Percentiles rank a stretch among this genome's conserved stretches.
Evolutionary conservation across 768 basidiomycete species (phyloP).

Genomic region (Fistulinella prunicolor): DNA sequence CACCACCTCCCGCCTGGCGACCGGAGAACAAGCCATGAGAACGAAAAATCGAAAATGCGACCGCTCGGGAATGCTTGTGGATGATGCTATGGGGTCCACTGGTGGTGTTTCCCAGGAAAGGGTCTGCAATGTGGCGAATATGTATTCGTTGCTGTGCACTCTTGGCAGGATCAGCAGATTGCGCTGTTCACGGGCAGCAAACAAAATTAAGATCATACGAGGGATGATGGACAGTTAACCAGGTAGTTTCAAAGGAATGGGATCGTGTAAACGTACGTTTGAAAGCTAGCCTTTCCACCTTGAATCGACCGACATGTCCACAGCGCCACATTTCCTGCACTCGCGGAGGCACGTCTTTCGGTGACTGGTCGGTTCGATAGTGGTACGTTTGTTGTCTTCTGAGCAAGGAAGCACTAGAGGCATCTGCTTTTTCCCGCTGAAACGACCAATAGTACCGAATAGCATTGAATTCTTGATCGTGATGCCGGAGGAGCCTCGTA

Average conservation of each 20-base stretch:
- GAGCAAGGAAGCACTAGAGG: slow-evolving; percentile 19
- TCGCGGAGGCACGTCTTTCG: slow-evolving; percentile 21
- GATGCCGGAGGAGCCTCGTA: slow-evolving; percentile 31
- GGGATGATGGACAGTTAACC: not conserved
- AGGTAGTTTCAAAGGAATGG: slow-evolving; percentile 17
- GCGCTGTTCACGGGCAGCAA: slow-evolving; percentile 24
- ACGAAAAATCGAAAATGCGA: slow-evolving; percentile 77
- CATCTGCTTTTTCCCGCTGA: slow-evolving; percentile 48
- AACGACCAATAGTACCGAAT: slow-evolving; percentile 57
- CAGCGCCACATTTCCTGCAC: slow-evolving; percentile 67
- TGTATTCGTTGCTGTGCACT: slow-evolving; percentile 67
- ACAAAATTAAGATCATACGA: not conserved
- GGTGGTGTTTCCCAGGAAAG: slow-evolving; percentile 40
- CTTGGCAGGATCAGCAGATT: slow-evolving; percentile 48
- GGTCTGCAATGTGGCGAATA: slow-evolving; percentile 53
- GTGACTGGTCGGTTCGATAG: slow-evolving; percentile 14
- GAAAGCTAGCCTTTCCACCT: slow-evolving; percentile 46
- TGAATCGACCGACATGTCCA: slow-evolving; percentile 60
- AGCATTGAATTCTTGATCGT: slow-evolving; percentile 44
- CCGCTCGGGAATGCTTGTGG: slow-evolving; percentile 78
- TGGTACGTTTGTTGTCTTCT: slow-evolving; percentile 21
- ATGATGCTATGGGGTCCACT: slow-evolving; percentile 66
- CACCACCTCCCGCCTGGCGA: slow-evolving; percentile 11
- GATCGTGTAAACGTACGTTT: slow-evolving; percentile 30
- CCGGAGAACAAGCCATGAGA: slow-evolving; percentile 40